A percentile compares a stretch with the other conserved stretches of the same genome.
phyloP scores from a whole-genome alignment of 352 stramenopile genomes.

The Phytophthora europaea region DNA sequence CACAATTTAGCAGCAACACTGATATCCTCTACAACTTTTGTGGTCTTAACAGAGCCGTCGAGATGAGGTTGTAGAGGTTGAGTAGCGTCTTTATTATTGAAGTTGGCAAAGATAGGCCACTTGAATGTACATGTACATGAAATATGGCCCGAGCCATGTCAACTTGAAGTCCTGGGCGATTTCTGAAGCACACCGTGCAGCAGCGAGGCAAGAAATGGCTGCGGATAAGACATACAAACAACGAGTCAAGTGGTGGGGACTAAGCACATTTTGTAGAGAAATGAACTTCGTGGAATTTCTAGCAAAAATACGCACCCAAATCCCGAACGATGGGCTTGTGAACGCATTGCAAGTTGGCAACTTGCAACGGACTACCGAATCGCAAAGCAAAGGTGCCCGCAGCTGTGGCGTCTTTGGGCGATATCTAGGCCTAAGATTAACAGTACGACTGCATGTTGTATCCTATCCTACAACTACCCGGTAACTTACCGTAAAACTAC shows the following conservation, averaged over 20 bases:
- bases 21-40: neutral
- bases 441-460: too few relatives aligned
- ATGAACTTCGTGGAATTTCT: conserved; percentile 7
- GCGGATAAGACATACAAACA: conserved; percentile 26
- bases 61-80: conserved; percentile 9
- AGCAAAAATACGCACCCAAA: conserved; percentile 31
- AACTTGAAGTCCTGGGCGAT: conserved; percentile 41
- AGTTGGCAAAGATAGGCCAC: conserved; percentile 35
- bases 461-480: too few relatives aligned
- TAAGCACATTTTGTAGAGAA: conserved; percentile 17
- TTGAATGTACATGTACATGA: conserved; percentile 7
- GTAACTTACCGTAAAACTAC: too few relatives aligned
- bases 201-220: conserved; percentile 13
- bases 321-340: conserved; percentile 5
- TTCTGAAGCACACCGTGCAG: conserved; percentile 37
- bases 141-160: conserved; percentile 34
- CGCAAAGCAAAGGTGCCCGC: neutral
- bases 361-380: neutral
- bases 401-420: neutral
- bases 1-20: too few relatives aligned
- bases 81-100: conserved; percentile 25
- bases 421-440: neutral
- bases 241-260: conserved; percentile 2
- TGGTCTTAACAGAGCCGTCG: neutral
- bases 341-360: neutral